These are phyloP conservation scores for Neopestalotiopsis rosae DNA, from an alignment of 2,329 filamentous ascomycete genomes.

Conservation along the genomic window DNA sequence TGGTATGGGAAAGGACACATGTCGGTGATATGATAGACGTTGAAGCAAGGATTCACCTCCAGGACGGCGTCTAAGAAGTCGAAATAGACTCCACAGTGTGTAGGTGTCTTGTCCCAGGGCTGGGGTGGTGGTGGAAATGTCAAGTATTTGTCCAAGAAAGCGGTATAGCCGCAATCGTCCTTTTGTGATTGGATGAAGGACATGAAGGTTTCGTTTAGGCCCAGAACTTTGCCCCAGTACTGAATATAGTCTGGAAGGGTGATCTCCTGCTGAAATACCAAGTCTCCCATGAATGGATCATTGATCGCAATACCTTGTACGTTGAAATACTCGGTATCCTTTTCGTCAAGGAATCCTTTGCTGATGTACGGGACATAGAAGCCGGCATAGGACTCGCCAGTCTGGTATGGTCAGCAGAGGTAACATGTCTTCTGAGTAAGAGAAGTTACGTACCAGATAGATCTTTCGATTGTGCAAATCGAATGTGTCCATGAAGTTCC, in stretches of 20 bases:
- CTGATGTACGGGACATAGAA: neutral
- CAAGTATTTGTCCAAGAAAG: slow-evolving; percentile 9
- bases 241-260: neutral
- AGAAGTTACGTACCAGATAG: neutral
- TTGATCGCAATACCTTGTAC: slow-evolving; percentile 1
- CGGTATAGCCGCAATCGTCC: slow-evolving; percentile 3
- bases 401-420: neutral
- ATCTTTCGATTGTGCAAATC: neutral
- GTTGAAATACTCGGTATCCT: slow-evolving; percentile 14
- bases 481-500: slow-evolving; percentile 13
- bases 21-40: slow-evolving; percentile 4
- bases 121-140: neutral
- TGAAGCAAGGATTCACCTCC: slow-evolving; percentile 9
- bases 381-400: slow-evolving; percentile 6
- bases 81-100: neutral
- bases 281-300: neutral
- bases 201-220: slow-evolving; percentile 7
- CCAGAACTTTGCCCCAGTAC: neutral
- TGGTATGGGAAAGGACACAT: neutral
- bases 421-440: neutral
- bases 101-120: neutral
- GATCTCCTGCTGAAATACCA: slow-evolving; percentile 1
- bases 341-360: neutral
- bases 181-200: neutral
- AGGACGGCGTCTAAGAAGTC: slow-evolving; percentile 1